A percentile compares a stretch with the other conserved stretches of the same genome.
phyloP scores from a whole-genome alignment of 371 early-diverging fungal species.

The Mucor velutinosus region DNA sequence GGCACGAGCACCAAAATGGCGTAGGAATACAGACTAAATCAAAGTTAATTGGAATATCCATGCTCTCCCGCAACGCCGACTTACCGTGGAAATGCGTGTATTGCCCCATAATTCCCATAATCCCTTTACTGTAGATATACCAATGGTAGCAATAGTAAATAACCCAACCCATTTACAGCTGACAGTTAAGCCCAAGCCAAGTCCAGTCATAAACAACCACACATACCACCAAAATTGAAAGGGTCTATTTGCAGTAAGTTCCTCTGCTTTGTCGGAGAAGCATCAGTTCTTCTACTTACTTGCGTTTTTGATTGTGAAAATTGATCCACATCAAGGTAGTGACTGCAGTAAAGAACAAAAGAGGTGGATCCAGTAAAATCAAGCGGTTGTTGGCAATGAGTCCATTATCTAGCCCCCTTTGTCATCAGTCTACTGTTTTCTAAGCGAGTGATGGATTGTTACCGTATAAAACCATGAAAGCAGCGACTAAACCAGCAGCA shows the following conservation, averaged over 20 bases:
- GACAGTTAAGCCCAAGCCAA: constrained; percentile 64
- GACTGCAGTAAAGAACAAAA: constrained; percentile 82
- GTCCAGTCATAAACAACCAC: constrained; percentile 71
- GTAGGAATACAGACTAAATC: constrained; percentile 48
- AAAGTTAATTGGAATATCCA: neutral
- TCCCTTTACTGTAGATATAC: constrained; percentile 78
- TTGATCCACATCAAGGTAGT: constrained; percentile 78
- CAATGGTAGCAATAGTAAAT: constrained; percentile 84
- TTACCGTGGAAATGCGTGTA: constrained; percentile 57
- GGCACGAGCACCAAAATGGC: constrained; percentile 79
- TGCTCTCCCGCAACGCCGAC: neutral
- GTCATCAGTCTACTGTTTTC: neutral
- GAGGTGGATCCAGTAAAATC: constrained; percentile 88
- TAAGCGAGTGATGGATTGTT: neutral
- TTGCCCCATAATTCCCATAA: constrained; percentile 89
- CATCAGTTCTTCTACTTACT: neutral
- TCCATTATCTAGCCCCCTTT: constrained; percentile 71
- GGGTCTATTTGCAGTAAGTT: constrained; percentile 37
- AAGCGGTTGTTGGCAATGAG: constrained; percentile 88
- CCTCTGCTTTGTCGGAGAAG: neutral
- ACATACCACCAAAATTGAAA: constrained; percentile 74
- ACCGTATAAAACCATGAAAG: constrained; percentile 55
- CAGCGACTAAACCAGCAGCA: constrained; percentile 42
- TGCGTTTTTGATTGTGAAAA: constrained; percentile 67
- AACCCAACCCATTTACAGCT: constrained; percentile 91